Evolutionary conservation across 495 filamentous ascomycete genomes (phyloP), one percentile per base, ranked within the genome.

Genomic region (Trypethelium eluteriae): DNA sequence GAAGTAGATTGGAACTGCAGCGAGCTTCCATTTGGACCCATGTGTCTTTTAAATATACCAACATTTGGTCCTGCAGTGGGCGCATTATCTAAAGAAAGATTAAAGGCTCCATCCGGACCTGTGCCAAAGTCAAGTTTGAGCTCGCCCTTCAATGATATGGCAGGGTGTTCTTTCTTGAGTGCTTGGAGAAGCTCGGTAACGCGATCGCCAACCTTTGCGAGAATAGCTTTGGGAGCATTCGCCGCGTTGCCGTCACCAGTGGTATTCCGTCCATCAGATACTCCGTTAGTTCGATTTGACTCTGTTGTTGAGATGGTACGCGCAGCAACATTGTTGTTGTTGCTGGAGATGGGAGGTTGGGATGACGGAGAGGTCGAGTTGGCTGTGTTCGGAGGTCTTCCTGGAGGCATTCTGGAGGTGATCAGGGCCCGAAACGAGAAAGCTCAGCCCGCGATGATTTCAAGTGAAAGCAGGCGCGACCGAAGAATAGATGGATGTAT

Each of bases 81-180:
- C 25, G 53, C 32, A 36, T 18, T 18, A 36, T 59, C 53, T 6
- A 59, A 3, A 18, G 53, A 59, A 59, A 59, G 10, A 32, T 59
- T 59, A 36, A 59, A 59, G 53, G 53, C 53, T 7, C 53, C 53
- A 59, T 59, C 53, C 7, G 53, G 53, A 59, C 53, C 53, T 59
- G 53, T 59, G 3, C 53, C 53, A 36, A 59, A 59, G 14, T 59
- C 53, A 32, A 59, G 53, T 32, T 36, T 59, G 25, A 59, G 53
- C 53, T 59, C 53, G 53, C 53, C 53, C 53, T 18, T 59, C 11
- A 59, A 18, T 14, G 53, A 7, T 5, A 59, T 59, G 53, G 11
- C 36, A 10, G 53, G 25, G 32, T 59, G 53, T 14, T 59, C 53
- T 35, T 36, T 35, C 32, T 59, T 59, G 25, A 59, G 53, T 9